phyloP scores from a whole-genome alignment of 2,329 filamentous ascomycete genomes.

The Fusarium kyushuense region DNA sequence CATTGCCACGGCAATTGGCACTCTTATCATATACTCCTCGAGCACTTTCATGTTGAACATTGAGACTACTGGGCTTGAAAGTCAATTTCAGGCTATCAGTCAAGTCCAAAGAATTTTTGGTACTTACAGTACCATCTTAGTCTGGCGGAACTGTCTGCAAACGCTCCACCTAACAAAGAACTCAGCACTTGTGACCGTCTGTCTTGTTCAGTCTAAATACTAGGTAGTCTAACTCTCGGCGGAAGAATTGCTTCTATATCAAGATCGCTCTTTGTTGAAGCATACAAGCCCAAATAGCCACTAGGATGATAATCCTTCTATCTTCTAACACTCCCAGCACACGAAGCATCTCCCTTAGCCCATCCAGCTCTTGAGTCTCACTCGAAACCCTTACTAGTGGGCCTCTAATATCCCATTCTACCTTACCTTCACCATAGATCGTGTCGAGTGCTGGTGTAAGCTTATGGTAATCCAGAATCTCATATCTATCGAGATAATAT shows the following conservation, averaged over 20 bases:
- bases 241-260: not conserved
- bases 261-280: not conserved
- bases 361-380: rapidly evolving
- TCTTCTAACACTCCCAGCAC: rapidly evolving
- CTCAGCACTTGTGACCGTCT: too few species aligned
- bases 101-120: too few species aligned
- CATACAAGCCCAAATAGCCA: too few species aligned
- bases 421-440: not conserved
- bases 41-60: too few species aligned
- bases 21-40: too few species aligned
- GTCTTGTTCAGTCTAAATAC: too few species aligned
- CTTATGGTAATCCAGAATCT: rapidly evolving
- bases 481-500: not conserved
- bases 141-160: too few species aligned
- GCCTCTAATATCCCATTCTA: rapidly evolving
- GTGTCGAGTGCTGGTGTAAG: not conserved
- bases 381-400: rapidly evolving
- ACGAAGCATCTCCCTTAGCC: not conserved
- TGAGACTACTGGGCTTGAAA: too few species aligned
- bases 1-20: not conserved
- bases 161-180: too few species aligned
- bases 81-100: too few species aligned
- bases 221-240: not conserved
- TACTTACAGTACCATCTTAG: too few species aligned
- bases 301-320: too few species aligned